A percentile compares a stretch with the other conserved stretches of the same genome.
Conservation (phyloP, 148 eudicot species). For the Nepenthes mirabilis region DNA sequence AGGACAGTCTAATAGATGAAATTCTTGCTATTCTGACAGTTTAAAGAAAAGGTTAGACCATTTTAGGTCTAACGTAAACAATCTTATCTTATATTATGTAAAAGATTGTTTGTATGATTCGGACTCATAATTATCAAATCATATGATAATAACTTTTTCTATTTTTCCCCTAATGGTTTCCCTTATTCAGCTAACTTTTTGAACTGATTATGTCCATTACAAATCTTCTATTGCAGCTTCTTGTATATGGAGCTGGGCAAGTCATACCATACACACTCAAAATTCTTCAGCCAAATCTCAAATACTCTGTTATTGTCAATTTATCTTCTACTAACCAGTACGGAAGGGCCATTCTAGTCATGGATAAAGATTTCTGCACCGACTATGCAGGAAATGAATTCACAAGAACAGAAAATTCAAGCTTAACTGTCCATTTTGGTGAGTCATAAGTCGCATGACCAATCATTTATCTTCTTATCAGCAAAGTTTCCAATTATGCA, state of each 20-base stretch:
- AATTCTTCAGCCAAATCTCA: constrained; percentile 49
- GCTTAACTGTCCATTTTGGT: constrained; percentile 66
- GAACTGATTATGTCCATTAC: background rate
- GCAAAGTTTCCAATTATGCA: no score
- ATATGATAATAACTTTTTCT: background rate
- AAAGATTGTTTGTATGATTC: background rate
- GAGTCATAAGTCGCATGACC: constrained; percentile 9
- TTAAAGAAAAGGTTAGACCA: no score
- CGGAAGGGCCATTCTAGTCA: constrained; percentile 63
- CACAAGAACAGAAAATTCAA: constrained; percentile 51
- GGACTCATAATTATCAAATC: background rate
- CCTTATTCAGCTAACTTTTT: background rate
- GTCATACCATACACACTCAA: constrained; percentile 61
- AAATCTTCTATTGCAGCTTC: constrained; percentile 42
- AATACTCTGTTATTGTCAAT: constrained; percentile 41
- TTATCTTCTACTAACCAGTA: constrained; percentile 37
- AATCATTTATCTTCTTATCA: background rate
- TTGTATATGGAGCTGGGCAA: constrained; percentile 75
- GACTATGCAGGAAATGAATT: constrained; percentile 82
- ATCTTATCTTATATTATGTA: no score
- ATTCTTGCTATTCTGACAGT: no score
- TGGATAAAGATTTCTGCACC: constrained; percentile 69
- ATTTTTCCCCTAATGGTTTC: background rate
- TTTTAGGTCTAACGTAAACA: no score
- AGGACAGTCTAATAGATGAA: no score